Conservation (phyloP, 805 yeast species). For the Monosporozyma aerobia region DNA sequence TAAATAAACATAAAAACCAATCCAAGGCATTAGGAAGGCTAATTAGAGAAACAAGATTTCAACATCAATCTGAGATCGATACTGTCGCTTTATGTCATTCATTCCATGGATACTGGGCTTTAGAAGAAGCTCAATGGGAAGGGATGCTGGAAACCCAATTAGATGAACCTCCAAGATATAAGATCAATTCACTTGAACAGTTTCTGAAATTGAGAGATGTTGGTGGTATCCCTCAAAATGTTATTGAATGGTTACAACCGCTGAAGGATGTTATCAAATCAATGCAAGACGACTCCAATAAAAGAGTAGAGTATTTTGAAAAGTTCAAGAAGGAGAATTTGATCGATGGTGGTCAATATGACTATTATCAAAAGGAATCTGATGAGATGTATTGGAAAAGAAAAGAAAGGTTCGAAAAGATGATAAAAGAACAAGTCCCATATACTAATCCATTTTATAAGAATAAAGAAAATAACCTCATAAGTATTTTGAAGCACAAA, state of each 20-base stretch:
- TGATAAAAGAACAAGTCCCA: not conserved
- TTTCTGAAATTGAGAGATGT: not conserved
- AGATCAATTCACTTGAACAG: not conserved
- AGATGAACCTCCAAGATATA: not conserved
- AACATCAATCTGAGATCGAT: constrained; percentile 18
- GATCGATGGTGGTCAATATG: constrained; percentile 12
- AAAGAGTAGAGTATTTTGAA: constrained; percentile 10
- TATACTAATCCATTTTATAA: not conserved
- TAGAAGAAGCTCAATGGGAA: constrained; percentile 29
- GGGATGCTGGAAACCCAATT: not conserved
- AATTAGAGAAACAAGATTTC: constrained; percentile 14
- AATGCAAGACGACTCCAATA: constrained; percentile 5
- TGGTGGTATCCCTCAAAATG: not conserved
- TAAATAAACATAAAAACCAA: constrained; percentile 22
- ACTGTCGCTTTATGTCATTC: constrained; percentile 7
- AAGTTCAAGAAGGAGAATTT: constrained; percentile 12
- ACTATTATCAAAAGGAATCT: constrained; percentile 13
- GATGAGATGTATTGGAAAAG: constrained; percentile 19
- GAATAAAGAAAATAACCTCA: not conserved
- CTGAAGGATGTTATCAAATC: constrained; percentile 11
- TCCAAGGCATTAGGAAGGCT: constrained; percentile 17
- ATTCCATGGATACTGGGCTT: constrained; percentile 17
- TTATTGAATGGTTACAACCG: constrained; percentile 23
- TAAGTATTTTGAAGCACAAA: not conserved
- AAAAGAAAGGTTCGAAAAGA: constrained; percentile 13